Evolutionary conservation across 1,139 yeast species (phyloP).

Genomic region (Diutina mesorugosa): DNA sequence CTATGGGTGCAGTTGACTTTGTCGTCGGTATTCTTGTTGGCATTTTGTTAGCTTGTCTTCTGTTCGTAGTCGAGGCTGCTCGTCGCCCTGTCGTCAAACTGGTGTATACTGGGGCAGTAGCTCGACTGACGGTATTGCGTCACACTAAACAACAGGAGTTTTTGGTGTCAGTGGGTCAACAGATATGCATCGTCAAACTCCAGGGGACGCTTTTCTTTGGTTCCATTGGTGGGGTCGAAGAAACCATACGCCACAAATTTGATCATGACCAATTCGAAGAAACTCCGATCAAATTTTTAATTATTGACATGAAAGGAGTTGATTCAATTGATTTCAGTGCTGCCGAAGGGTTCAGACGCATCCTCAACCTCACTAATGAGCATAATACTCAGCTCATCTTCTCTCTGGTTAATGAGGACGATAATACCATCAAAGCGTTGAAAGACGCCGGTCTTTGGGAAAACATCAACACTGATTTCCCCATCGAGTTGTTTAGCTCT

Average conservation of each 20-base stretch:
- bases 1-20: conserved; percentile 94
- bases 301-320: conserved; percentile 77
- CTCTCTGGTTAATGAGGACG: conserved; percentile 59
- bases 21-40: conserved; percentile 90
- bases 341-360: conserved; percentile 88
- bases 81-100: conserved; percentile 73
- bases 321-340: conserved; percentile 84
- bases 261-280: conserved; percentile 40
- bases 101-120: conserved; percentile 76
- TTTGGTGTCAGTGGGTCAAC: conserved; percentile 76
- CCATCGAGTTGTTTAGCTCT: conserved; percentile 55
- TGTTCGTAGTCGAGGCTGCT: conserved; percentile 86
- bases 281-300: conserved; percentile 62
- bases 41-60: conserved; percentile 78
- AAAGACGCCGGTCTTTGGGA: conserved; percentile 66
- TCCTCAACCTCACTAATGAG: conserved; percentile 63
- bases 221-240: conserved; percentile 84
- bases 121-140: conserved; percentile 84
- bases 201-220: conserved; percentile 91
- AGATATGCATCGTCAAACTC: conserved; percentile 74
- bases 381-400: conserved; percentile 62
- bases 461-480: conserved; percentile 16
- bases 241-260: conserved; percentile 52
- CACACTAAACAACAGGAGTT: conserved; percentile 87
- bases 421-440: conserved; percentile 48